Percentiles rank a stretch among this genome's conserved stretches.
Evolutionary conservation across 2,329 filamentous ascomycete genomes (phyloP).

Genomic region (Sporothrix protearum): DNA sequence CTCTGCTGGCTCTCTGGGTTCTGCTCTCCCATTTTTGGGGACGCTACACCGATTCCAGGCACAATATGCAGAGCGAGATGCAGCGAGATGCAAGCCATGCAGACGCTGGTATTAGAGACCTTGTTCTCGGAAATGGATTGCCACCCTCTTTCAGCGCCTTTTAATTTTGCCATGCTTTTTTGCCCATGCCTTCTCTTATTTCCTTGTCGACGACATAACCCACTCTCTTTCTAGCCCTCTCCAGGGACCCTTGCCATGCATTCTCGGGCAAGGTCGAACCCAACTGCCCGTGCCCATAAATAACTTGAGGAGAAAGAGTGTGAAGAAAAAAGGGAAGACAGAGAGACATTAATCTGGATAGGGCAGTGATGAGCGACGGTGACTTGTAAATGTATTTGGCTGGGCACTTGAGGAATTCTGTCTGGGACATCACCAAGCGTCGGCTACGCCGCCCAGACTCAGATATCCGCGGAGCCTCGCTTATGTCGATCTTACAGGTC

Average conservation of each 20-base stretch:
- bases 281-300: conserved; percentile 12
- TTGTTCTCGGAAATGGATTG: neutral
- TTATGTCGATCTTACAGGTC: neutral
- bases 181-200: neutral
- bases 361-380: neutral
- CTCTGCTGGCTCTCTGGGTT: neutral
- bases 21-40: neutral
- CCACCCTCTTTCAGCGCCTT: neutral
- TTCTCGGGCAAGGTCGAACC: conserved; percentile 10
- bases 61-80: neutral
- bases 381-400: neutral
- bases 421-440: neutral
- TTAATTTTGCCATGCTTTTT: conserved; percentile 10
- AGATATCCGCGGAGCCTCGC: neutral
- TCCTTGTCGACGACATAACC: neutral
- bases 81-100: neutral
- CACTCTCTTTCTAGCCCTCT: neutral
- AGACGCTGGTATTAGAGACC: neutral
- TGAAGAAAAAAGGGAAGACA: neutral
- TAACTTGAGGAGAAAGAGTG: conserved; percentile 1
- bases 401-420: neutral
- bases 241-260: conserved; percentile 7
- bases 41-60: conserved; percentile 9
- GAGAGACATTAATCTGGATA: conserved; percentile 5
- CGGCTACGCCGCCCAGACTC: neutral